Base-by-base conservation (phyloP, 208 protist species). In the Trypanosoma avium region DNA sequence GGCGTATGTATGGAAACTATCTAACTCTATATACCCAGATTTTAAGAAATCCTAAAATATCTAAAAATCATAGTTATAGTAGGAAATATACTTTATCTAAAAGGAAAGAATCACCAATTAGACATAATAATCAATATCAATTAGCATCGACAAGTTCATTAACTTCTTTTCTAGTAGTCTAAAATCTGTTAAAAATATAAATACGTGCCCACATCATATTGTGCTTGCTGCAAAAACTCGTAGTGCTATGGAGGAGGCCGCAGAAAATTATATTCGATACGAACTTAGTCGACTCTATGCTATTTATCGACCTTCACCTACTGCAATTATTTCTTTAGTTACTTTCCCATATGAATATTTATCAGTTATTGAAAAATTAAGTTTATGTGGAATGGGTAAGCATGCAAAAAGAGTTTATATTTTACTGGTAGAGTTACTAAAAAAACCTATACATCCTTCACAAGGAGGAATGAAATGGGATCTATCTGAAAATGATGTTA, bases 371-470 rank as follows among this genome's bases (percentile, higher is more conserved):
- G 22, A 33, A 17, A 61, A 61, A 33, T 26, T 61, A 12, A 61
- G 38, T 12, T 13, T 24, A 0, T 48, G 0, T 61, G 56, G 38
- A 45, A 46, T 61, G 56, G 56, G 36, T 32, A 49, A 12, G 29
- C 22, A 49, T 35, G 33, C 38, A 17, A 61, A 61, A n/a, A 61
- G n/a, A 21, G 38, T 61, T 3, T 61, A 61, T 33, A 17, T 49
- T 17, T 13, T 87, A 19, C 53, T 90, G 32, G 6, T 80, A 0
- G 84, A 90, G n/a, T 56, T 84, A 42, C 67, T 90, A 30, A 49
- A 70, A 29, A 90, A 90, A 35, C 72, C 78, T 0, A 57, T 81
- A 8, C 81, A 88, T 58, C 81, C 84, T 17, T 80, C 75, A 12
- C 43, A 70, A n/a, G 78, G 69, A 48, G 59, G 61, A 21, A 60